Evolutionary conservation across 2,329 filamentous ascomycete genomes (phyloP).

Genomic region (Exophiala xenobiotica): DNA sequence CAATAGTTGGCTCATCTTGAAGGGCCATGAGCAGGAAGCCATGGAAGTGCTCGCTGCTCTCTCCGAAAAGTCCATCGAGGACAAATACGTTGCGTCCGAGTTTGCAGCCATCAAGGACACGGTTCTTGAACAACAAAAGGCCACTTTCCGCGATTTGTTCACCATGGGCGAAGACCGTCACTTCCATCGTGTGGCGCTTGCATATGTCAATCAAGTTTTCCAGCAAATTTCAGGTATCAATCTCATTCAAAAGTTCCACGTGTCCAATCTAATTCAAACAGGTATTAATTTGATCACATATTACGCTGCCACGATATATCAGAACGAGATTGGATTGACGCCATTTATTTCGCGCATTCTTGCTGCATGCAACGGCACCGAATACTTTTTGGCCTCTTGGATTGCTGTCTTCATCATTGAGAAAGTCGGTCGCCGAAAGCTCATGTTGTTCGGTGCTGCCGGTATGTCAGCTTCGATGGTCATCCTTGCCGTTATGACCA

Average conservation of each 20-base stretch:
- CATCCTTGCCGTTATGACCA: slow-evolving; percentile 29
- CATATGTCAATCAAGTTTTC: slow-evolving; percentile 60
- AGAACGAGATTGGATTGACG: slow-evolving; percentile 20
- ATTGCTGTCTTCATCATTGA: slow-evolving; percentile 24
- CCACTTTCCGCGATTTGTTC: slow-evolving; percentile 58
- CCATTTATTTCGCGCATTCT: slow-evolving; percentile 21
- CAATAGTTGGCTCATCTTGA: slow-evolving; percentile 34
- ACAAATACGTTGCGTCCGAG: slow-evolving; percentile 47
- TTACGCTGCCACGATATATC: slow-evolving; percentile 22
- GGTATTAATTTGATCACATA: slow-evolving; percentile 8
- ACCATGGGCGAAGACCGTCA: slow-evolving; percentile 58
- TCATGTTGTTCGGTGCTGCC: slow-evolving; percentile 20
- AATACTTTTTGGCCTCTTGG: slow-evolving; percentile 29
- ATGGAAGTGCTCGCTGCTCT: slow-evolving; percentile 56
- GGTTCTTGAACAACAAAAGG: slow-evolving; percentile 52
- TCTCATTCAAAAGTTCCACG: slow-evolving; percentile 13
- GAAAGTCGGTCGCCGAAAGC: slow-evolving; percentile 20
- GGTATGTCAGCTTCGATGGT: slow-evolving; percentile 22
- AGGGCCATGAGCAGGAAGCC: slow-evolving; percentile 35
- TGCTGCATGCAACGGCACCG: slow-evolving; percentile 20
- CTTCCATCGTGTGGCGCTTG: slow-evolving; percentile 56
- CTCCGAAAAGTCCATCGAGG: slow-evolving; percentile 48
- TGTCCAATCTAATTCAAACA: not conserved
- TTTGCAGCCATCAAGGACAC: slow-evolving; percentile 55
- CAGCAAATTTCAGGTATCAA: slow-evolving; percentile 45